Conservation (phyloP, 2,329 filamentous ascomycete genomes). For the Mycosphaerella sp. region DNA sequence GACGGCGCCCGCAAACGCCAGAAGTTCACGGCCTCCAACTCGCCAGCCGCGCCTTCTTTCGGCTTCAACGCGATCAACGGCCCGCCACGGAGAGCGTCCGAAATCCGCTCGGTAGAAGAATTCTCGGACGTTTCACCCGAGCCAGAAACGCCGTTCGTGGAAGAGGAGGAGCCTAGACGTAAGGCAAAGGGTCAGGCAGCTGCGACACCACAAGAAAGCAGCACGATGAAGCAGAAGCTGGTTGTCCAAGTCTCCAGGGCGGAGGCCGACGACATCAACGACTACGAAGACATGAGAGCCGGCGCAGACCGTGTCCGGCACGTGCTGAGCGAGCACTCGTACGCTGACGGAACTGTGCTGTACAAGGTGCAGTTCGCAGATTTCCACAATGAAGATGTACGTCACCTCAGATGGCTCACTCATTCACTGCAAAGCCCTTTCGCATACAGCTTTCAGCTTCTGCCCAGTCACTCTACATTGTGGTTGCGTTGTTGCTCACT, state of each 20-base stretch:
- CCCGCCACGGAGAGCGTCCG: constrained; percentile 1
- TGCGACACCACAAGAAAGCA: background rate
- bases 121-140: constrained; percentile 12
- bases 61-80: constrained; percentile 21
- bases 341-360: constrained; percentile 29
- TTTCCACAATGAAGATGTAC: constrained; percentile 38
- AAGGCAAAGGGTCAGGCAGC: constrained; percentile 3
- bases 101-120: constrained; percentile 7
- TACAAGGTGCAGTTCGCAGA: constrained; percentile 43
- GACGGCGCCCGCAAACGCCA: constrained; percentile 11
- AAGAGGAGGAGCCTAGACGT: constrained; percentile 10
- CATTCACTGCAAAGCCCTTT: background rate
- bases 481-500: background rate
- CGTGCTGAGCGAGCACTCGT: constrained; percentile 37
- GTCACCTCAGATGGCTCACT: background rate
- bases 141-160: constrained; percentile 2
- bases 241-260: constrained; percentile 16
- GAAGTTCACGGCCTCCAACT: constrained; percentile 1
- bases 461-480: background rate
- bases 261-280: constrained; percentile 16
- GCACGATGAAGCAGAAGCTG: constrained; percentile 1
- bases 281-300: constrained; percentile 27
- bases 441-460: background rate
- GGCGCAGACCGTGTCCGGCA: constrained; percentile 33
- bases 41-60: constrained; percentile 3